These are phyloP conservation scores for Xylariaceae sp. DNA, from an alignment of 2,329 filamentous ascomycete species.

Conservation along the genomic window DNA sequence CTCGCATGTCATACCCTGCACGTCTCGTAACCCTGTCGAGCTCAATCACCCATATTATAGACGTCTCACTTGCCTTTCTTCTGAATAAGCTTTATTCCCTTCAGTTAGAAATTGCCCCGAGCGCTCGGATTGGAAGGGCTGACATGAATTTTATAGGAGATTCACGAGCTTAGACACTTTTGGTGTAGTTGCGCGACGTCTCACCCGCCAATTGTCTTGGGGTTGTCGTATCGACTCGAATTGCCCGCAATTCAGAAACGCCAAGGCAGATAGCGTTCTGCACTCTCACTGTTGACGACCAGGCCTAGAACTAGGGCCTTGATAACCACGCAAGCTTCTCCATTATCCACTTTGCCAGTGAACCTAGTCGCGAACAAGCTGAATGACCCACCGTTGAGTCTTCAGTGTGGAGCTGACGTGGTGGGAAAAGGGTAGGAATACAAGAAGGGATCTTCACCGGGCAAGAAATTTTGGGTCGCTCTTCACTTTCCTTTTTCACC, in stretches of 20 bases:
- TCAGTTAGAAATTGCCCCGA: constrained; percentile 15
- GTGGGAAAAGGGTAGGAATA: constrained; percentile 31
- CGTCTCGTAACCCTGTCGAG: constrained; percentile 34
- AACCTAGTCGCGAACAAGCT: constrained; percentile 25
- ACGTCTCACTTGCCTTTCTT: constrained; percentile 10
- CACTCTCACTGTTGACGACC: constrained; percentile 15
- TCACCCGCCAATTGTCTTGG: constrained; percentile 21
- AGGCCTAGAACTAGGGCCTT: constrained; percentile 14
- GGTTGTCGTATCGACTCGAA: constrained; percentile 21
- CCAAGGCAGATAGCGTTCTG: constrained; percentile 24
- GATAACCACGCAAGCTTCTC: constrained; percentile 25
- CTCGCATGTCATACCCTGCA: constrained; percentile 29
- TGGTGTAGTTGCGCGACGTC: constrained; percentile 18
- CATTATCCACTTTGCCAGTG: constrained; percentile 16
- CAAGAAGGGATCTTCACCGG: constrained; percentile 26
- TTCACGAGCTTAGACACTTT: constrained; percentile 18
- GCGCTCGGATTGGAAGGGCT: constrained; percentile 15
- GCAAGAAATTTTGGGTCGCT: constrained; percentile 10
- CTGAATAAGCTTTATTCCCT: constrained; percentile 18
- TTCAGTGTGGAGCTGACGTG: constrained; percentile 30
- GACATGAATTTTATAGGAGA: constrained; percentile 14
- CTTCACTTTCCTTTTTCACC: constrained; percentile 5
- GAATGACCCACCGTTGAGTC: constrained; percentile 34
- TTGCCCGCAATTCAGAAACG: constrained; percentile 29
- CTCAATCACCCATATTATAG: constrained; percentile 15